These are phyloP conservation scores for Strigomonas culicis DNA, from an alignment of 208 protist species.

Conservation along the genomic window DNA sequence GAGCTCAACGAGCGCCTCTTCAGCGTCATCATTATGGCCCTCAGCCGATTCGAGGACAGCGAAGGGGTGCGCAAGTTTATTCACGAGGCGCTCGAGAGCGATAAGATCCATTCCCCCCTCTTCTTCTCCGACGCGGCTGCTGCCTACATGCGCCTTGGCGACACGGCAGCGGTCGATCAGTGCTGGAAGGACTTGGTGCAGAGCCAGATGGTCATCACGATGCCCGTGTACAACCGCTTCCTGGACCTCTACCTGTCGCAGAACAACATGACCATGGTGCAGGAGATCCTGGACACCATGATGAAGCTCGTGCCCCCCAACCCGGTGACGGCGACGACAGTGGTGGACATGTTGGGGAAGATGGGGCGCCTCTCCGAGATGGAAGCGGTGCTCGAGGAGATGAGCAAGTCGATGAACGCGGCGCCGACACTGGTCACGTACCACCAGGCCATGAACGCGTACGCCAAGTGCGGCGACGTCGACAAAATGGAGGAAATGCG, in stretches of 20 bases:
- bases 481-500: constrained; percentile 80
- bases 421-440: constrained; percentile 86
- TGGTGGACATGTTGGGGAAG: constrained; percentile 91
- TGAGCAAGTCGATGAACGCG: constrained; percentile 79
- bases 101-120: constrained; percentile 41
- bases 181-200: constrained; percentile 75
- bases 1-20: constrained; percentile 73
- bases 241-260: constrained; percentile 81
- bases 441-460: constrained; percentile 90
- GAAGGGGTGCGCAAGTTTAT: constrained; percentile 65
- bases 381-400: constrained; percentile 86
- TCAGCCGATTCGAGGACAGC: constrained; percentile 63
- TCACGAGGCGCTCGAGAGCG: constrained; percentile 39
- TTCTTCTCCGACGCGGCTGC: constrained; percentile 83
- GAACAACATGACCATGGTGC: constrained; percentile 83
- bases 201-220: constrained; percentile 75
- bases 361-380: constrained; percentile 87
- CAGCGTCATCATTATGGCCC: constrained; percentile 62
- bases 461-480: constrained; percentile 88
- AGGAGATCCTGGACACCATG: constrained; percentile 89
- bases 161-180: constrained; percentile 50
- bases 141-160: constrained; percentile 62
- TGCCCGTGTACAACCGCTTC: constrained; percentile 90
- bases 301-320: constrained; percentile 89
- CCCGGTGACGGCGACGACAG: constrained; percentile 86